These are phyloP conservation scores for Oxalis stricta DNA, from an alignment of 441 rosid genomes.

Conservation along the genomic window DNA sequence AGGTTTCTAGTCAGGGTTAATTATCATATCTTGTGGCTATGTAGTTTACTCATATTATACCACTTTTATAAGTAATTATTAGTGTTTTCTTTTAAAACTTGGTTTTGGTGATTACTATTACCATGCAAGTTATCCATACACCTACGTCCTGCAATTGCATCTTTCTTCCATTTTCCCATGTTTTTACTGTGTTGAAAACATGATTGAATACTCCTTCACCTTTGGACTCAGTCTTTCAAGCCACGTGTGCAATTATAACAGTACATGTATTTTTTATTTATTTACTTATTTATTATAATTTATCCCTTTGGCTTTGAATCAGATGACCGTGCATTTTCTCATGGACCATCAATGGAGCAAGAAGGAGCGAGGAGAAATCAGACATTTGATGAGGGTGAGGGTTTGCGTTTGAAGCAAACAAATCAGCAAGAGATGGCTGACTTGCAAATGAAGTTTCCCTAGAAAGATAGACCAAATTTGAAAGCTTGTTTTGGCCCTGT, in stretches of 20 bases:
- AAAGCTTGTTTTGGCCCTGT: background rate
- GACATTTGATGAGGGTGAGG: slow-evolving; percentile 18
- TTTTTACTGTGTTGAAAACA: background rate
- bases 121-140: background rate
- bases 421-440: slow-evolving; percentile 13
- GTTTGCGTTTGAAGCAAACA: slow-evolving; percentile 19
- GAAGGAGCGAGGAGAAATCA: slow-evolving; percentile 28
- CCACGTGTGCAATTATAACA: too few relatives aligned
- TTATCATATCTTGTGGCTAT: slow-evolving; percentile 23
- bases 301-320: slow-evolving; percentile 26
- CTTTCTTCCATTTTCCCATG: background rate
- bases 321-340: slow-evolving; percentile 31
- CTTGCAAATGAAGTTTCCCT: slow-evolving; percentile 5
- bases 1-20: slow-evolving; percentile 7
- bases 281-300: too few relatives aligned
- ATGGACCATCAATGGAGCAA: slow-evolving; percentile 18
- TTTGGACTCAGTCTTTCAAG: too few relatives aligned
- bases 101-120: slow-evolving; percentile 1
- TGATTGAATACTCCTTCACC: too few relatives aligned
- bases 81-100: background rate
- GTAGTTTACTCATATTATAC: slow-evolving; percentile 21
- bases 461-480: slow-evolving; percentile 4
- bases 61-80: slow-evolving; percentile 9
- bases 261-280: too few relatives aligned
- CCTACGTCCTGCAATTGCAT: slow-evolving; percentile 2